A percentile compares a stretch with the other conserved stretches of the same genome.
phyloP scores from a whole-genome alignment of 805 yeast species.

The Teunomyces aglyptinius region DNA sequence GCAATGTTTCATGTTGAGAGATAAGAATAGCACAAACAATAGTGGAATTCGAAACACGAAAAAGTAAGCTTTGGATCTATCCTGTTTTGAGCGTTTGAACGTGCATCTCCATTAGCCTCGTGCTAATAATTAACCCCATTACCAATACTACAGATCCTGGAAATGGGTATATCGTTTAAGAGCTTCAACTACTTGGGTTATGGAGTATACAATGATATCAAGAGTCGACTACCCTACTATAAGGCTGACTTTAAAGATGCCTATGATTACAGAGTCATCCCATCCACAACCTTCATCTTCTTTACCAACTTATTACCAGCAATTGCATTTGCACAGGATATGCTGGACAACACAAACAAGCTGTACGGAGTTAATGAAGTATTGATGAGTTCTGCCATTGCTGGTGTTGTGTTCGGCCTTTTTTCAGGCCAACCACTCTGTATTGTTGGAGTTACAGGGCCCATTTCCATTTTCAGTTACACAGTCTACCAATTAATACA shows the following conservation, averaged over 20 bases:
- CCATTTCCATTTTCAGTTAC: conserved; percentile 86
- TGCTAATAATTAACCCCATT: not conserved
- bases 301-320: conserved; percentile 93
- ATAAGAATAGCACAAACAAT: too few relatives aligned
- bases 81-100: not conserved
- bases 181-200: conserved; percentile 27
- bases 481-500: conserved; percentile 75
- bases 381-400: conserved; percentile 77
- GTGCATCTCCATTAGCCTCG: not conserved
- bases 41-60: too few relatives aligned
- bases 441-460: conserved; percentile 97
- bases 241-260: conserved; percentile 81
- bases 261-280: conserved; percentile 80
- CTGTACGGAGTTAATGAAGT: conserved; percentile 93
- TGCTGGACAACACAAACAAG: conserved; percentile 87
- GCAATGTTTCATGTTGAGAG: too few relatives aligned
- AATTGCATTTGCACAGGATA: conserved; percentile 92
- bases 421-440: conserved; percentile 89
- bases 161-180: conserved; percentile 9
- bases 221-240: conserved; percentile 62
- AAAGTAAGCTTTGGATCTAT: too few relatives aligned
- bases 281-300: conserved; percentile 77
- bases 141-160: not conserved
- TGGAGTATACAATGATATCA: conserved; percentile 56
- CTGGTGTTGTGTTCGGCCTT: conserved; percentile 84